A percentile compares a stretch with the other conserved stretches of the same genome.
Conservation (phyloP, 2,329 filamentous ascomycete genomes). For the Arthroderma uncinatum region DNA sequence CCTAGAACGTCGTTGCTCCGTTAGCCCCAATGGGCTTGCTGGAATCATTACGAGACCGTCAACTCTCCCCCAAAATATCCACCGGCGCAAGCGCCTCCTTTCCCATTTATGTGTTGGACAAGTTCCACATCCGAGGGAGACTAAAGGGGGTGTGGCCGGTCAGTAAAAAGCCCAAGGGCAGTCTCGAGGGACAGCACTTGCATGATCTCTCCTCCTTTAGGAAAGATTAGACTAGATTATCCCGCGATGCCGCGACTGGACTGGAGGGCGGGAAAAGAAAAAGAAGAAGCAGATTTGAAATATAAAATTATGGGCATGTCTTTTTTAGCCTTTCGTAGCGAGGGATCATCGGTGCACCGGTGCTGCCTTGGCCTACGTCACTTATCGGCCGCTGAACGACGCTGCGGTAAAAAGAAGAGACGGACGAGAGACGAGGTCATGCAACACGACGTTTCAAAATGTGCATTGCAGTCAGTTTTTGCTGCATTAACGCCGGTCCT, state of each 20-base stretch:
- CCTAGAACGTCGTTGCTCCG: constrained; percentile 2
- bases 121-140: neutral
- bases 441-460: neutral
- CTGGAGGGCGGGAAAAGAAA: neutral
- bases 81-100: neutral
- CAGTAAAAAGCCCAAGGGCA: neutral
- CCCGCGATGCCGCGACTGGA: neutral
- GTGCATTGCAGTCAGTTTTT: neutral
- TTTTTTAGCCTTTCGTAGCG: constrained; percentile 1
- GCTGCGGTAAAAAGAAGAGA: constrained; percentile 1
- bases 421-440: neutral
- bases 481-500: neutral
- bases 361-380: constrained; percentile 3
- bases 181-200: neutral
- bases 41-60: neutral
- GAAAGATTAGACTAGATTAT: neutral
- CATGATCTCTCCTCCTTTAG: neutral
- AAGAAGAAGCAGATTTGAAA: constrained; percentile 1
- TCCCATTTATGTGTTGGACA: neutral
- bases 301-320: neutral
- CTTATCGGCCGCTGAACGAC: neutral
- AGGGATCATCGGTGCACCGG: constrained; percentile 4
- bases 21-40: neutral
- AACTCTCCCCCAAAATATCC: neutral
- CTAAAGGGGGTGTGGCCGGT: neutral